Base-by-base conservation (phyloP, 139 green algal species). In the Volvox africanus region DNA sequence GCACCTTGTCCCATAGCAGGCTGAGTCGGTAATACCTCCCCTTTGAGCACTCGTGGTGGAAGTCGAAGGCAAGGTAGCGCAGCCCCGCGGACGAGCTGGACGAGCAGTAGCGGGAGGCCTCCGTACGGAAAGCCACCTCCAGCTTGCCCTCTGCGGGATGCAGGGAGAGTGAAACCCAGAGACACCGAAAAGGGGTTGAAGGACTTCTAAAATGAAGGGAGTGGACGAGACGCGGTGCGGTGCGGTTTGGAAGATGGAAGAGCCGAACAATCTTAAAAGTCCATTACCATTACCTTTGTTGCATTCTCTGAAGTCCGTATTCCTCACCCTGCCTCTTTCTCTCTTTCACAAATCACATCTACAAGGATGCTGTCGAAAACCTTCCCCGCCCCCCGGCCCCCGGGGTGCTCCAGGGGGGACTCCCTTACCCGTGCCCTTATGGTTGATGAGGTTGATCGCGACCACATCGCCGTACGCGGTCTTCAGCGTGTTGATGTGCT, bases 31-130 rank as follows among this genome's bases (percentile, higher is more conserved):
- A 62, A 91, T 98, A 97, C 68, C 95, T 92, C 71, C 91, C 95
- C n/a, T 94, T 93, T n/a, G 94, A 95, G 93, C 97, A 99, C 93
- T 98, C 92, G 89, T 97, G 95, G 93, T 99, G 97, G 91, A 99
- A 99, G 93, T 99, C 97, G 93, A 99, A 99, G 61, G 93, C 84
- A 18, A 97, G 92, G 85, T 96, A 96, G 82, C 80, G 88, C 36
- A 95, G 89, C 0, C 36, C 79, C 32, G 82, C 65, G 24, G 44
- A 1, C 32, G 82, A 35, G 36, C 61, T 35, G 69, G 69, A 1
- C 50, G 73, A 65, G 85, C 37, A 75, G 55, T 88, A 62, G 89
- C 62, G 85, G 67, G 61, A 35, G 14, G 91, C 90, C 92, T 94
- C 92, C 0, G 37, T 21, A 17, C 84, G 90, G 92, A 97, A 98